phyloP scores from a whole-genome alignment of 352 stramenopile species.

The Phytophthora constricta region DNA sequence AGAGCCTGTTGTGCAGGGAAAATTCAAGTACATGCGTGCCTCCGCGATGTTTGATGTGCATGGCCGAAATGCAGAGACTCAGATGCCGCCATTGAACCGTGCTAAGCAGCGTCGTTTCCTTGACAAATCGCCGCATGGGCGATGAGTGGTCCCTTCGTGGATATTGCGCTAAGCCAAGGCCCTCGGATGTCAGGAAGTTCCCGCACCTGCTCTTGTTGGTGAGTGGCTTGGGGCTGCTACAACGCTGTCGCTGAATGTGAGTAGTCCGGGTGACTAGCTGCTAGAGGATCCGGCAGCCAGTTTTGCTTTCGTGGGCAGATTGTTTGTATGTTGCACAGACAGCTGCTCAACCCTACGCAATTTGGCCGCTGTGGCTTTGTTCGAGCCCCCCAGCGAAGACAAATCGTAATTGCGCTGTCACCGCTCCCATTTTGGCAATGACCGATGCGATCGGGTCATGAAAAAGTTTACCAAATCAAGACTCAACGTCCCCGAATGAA shows the following conservation, averaged over 20 bases:
- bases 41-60: slow-evolving; percentile 51
- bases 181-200: background rate
- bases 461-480: slow-evolving; percentile 22
- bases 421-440: background rate
- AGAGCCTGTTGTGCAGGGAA: slow-evolving; percentile 42
- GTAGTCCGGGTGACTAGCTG: background rate
- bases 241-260: background rate
- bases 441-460: slow-evolving; percentile 1
- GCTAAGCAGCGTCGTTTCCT: slow-evolving; percentile 56
- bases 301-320: background rate
- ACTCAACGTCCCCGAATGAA: slow-evolving; percentile 27
- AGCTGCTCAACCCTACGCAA: slow-evolving; percentile 10
- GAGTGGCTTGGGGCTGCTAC: background rate
- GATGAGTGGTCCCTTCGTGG: slow-evolving; percentile 36
- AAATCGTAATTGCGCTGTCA: background rate
- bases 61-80: slow-evolving; percentile 35
- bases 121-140: slow-evolving; percentile 44
- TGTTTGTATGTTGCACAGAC: background rate
- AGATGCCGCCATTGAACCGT: slow-evolving; percentile 47
- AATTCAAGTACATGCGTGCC: slow-evolving; percentile 57
- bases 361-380: background rate
- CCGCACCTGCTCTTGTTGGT: background rate
- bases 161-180: slow-evolving; percentile 16
- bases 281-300: background rate
- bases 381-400: background rate